Evolutionary conservation across 1,284 basidiomycete species (phyloP).

Genomic region (Grifola frondosa): DNA sequence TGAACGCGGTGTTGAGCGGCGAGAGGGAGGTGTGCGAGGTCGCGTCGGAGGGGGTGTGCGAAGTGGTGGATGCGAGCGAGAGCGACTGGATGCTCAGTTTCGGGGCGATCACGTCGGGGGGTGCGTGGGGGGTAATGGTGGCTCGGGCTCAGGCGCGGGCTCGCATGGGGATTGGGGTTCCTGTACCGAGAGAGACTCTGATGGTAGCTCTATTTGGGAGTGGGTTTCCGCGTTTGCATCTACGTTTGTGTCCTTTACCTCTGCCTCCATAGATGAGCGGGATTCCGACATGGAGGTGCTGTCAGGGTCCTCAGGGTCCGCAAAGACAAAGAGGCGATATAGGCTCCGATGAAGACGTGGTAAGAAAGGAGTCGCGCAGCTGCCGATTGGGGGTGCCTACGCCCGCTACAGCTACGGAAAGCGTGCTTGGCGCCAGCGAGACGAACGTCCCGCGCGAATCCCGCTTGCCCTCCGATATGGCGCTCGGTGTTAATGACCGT

Average conservation of each 20-base stretch:
- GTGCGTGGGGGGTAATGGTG: slow-evolving; percentile 7
- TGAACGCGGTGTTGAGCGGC: slow-evolving; percentile 9
- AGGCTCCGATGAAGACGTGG: slow-evolving; percentile 13
- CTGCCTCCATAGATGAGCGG: too few relatives aligned
- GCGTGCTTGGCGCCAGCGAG: slow-evolving; percentile 26
- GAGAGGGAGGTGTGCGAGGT: slow-evolving; percentile 7
- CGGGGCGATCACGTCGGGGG: slow-evolving; percentile 7
- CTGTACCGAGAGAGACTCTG: slow-evolving; percentile 2
- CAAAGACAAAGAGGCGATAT: slow-evolving; percentile 22
- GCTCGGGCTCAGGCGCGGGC: neutral
- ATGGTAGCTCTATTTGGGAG: too few relatives aligned
- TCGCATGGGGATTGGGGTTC: slow-evolving; percentile 3
- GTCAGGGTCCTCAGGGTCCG: slow-evolving; percentile 5
- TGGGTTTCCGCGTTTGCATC: too few relatives aligned
- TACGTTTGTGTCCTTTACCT: too few relatives aligned
- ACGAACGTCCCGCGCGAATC: slow-evolving; percentile 31
- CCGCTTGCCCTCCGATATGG: slow-evolving; percentile 15
- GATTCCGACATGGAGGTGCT: too few relatives aligned
- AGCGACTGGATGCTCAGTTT: slow-evolving; percentile 16
- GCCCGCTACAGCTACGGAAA: slow-evolving; percentile 11
- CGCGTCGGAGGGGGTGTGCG: slow-evolving; percentile 9
- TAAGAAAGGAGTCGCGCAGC: slow-evolving; percentile 19
- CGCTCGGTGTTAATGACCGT: slow-evolving; percentile 13
- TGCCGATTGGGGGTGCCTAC: slow-evolving; percentile 6
- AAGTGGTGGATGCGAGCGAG: slow-evolving; percentile 11